Percentiles rank a stretch among this genome's conserved stretches.
phyloP scores from a whole-genome alignment of 2,329 filamentous ascomycete species.

The Ascochyta clinopodiicola region DNA sequence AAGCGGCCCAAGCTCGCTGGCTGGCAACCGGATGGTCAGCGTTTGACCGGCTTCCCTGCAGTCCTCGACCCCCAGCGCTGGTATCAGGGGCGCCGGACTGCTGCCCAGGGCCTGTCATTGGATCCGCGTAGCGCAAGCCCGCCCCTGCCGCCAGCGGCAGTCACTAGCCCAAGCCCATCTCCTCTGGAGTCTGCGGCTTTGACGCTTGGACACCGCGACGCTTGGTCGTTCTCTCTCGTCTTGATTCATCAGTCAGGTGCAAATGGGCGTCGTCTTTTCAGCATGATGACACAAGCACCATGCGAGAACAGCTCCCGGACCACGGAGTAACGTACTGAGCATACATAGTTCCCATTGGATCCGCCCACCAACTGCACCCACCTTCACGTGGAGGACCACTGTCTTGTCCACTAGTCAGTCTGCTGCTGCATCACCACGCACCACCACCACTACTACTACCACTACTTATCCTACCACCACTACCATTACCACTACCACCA shows the following conservation, averaged over 20 bases:
- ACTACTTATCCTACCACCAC: too few relatives aligned
- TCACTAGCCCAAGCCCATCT: conserved; percentile 35
- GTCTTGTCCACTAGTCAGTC: conserved; percentile 31
- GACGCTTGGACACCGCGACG: conserved; percentile 37
- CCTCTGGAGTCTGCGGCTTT: conserved; percentile 45
- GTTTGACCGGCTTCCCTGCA: conserved; percentile 39
- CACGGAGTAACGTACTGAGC: conserved; percentile 38
- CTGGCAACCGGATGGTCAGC: conserved; percentile 35
- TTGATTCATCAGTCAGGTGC: conserved; percentile 42
- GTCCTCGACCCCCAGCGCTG: conserved; percentile 30
- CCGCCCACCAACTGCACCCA: conserved; percentile 32
- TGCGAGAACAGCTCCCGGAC: conserved; percentile 34
- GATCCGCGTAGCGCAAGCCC: conserved; percentile 21
- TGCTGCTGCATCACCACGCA: not conserved
- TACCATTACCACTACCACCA: too few relatives aligned
- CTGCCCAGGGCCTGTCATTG: conserved; percentile 34
- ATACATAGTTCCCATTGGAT: conserved; percentile 37
- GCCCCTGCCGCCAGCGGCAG: conserved; percentile 34
- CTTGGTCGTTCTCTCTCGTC: conserved; percentile 43
- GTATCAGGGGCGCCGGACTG: conserved; percentile 33
- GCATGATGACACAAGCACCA: conserved; percentile 45
- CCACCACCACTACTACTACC: conserved; percentile 6
- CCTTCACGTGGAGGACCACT: conserved; percentile 34
- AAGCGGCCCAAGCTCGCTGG: conserved; percentile 34
- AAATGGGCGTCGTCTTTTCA: conserved; percentile 38